Percentiles rank a stretch among this genome's conserved stretches.
These are phyloP conservation scores for Geotrichum siamense DNA, from an alignment of 1,139 yeast genomes.

Conservation along the genomic window DNA sequence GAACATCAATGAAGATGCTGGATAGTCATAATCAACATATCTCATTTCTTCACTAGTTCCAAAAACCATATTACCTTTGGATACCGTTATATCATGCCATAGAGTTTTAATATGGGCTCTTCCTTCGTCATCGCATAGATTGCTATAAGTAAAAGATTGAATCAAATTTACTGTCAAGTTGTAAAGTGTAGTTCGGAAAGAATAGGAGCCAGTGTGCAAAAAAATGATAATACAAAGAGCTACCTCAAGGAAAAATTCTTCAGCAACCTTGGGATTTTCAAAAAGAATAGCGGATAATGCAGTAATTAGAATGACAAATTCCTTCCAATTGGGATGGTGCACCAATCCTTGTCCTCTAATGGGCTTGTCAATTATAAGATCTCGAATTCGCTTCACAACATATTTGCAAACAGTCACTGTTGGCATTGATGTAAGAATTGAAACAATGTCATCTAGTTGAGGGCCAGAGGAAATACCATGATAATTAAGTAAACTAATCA, in stretches of 20 bases:
- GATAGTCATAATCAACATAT: conserved; percentile 37
- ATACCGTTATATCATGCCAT: conserved; percentile 57
- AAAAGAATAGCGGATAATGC: conserved; percentile 63
- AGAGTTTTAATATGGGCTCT: conserved; percentile 30
- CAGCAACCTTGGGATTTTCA: conserved; percentile 60
- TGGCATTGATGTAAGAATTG: conserved; percentile 57
- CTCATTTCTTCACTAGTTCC: conserved; percentile 66
- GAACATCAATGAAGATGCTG: conserved; percentile 46
- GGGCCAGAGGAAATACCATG: conserved; percentile 9
- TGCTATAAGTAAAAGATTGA: conserved; percentile 48
- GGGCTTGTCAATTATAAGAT: conserved; percentile 44
- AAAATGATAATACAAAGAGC: conserved; percentile 62
- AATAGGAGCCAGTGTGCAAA: conserved; percentile 66
- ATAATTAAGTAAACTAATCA: conserved; percentile 11
- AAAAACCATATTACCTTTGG: conserved; percentile 66
- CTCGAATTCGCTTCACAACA: conserved; percentile 48
- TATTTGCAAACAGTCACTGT: conserved; percentile 68
- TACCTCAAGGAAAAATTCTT: conserved; percentile 65
- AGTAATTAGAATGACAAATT: conserved; percentile 60
- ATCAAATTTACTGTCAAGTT: conserved; percentile 61
- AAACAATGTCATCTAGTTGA: conserved; percentile 34
- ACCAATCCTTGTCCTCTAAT: conserved; percentile 34
- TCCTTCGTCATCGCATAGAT: conserved; percentile 3
- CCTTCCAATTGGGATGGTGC: conserved; percentile 63
- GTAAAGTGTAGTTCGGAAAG: conserved; percentile 60